Conservation (phyloP, 2,329 filamentous ascomycete genomes). For the Colletotrichum nymphaeae region DNA sequence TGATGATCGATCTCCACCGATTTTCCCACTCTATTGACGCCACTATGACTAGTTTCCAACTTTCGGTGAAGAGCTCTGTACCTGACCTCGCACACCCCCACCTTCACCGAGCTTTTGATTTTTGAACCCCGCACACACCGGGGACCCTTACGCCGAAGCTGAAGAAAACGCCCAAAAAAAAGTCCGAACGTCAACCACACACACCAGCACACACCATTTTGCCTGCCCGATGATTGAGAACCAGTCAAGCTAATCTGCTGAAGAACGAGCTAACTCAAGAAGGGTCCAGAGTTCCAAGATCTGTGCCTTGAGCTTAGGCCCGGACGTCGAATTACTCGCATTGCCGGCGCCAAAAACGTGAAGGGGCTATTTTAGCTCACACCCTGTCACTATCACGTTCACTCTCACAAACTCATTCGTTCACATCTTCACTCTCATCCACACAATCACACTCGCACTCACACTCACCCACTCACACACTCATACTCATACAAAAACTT, state of each 20-base stretch:
- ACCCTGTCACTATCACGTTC: background rate
- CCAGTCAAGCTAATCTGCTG: background rate
- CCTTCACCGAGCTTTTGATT: conserved; percentile 16
- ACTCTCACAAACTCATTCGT: background rate
- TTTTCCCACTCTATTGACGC: background rate
- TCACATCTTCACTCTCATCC: background rate
- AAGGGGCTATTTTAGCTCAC: background rate
- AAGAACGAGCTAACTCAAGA: background rate
- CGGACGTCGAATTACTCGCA: background rate
- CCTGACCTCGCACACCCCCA: background rate
- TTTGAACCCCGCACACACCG: conserved; percentile 22
- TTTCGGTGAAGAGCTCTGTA: background rate
- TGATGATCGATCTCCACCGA: background rate
- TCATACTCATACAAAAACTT: background rate
- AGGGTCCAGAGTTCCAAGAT: background rate
- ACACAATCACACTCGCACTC: background rate
- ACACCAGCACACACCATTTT: background rate
- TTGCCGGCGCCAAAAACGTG: background rate
- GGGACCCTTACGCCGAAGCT: background rate
- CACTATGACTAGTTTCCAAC: background rate
- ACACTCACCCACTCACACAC: background rate
- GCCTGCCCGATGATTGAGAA: background rate
- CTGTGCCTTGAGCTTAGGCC: background rate
- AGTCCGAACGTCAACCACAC: conserved; percentile 3
- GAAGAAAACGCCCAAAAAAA: background rate